Evolutionary conservation across 2,329 filamentous ascomycete species (phyloP), one percentile per base, ranked within the genome.

Genomic region (Aspergillus sp.): DNA sequence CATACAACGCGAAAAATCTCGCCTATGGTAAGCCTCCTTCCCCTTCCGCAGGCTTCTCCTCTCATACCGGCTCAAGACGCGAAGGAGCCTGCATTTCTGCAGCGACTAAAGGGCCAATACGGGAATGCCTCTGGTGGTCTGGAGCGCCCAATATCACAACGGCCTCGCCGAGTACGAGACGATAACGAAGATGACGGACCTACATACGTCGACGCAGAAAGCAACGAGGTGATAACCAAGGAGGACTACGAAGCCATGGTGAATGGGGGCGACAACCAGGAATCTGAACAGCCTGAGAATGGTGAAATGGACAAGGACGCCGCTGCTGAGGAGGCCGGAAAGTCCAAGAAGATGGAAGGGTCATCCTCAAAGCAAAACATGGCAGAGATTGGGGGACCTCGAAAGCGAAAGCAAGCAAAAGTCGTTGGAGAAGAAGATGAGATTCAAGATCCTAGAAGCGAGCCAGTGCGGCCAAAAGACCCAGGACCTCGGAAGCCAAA

Each of bases 131-230:
- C 68, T 18, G 66, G 70, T 56, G 74, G 74, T 44, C 69, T 76
- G 18, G 71, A 76, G 58, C 69, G 70, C 53, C 73, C 74, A 34
- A 62, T 67, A 45, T 66, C 68, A 18, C 72, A 73, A 34, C 56
- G 56, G 43, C 73, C 75, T 34, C 70, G 68, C 53, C 75, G 70
- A 66, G 59, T 65, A 42, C 74, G 69, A 55, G 66, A 71, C 34
- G 64, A 72, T 38, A 66, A 72, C 8, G 75, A 71, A 32, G 74
- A 76, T 43, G 76, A 79, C 42, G 75, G 68, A 9, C 76, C 76
- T 39, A 76, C 74, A 42, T 79, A 78, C 55, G 69, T 79, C 44
- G 71, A 77, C 30, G 76, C 77, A 63, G 71, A 73, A 30, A 77
- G 73, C 58, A 76, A 78, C 47, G 74, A 77, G 55, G 69, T 74